Evolutionary conservation across 1,139 yeast species (phyloP).

Genomic region (Protomyces inundatus): DNA sequence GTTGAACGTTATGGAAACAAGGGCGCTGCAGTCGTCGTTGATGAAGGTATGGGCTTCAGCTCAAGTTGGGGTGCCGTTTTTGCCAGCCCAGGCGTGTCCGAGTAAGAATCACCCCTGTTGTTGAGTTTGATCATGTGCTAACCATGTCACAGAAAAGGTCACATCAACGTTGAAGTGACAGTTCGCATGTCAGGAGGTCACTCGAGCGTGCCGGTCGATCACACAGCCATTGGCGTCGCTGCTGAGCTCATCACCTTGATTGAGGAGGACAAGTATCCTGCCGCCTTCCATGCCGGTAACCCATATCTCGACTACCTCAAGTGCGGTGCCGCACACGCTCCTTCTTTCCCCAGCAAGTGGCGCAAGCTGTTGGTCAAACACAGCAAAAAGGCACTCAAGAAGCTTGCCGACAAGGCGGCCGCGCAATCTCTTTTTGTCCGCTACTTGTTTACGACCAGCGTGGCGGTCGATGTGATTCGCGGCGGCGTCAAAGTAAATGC

Average conservation of each 20-base stretch:
- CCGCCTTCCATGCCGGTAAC: slow-evolving; percentile 3
- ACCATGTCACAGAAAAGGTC: slow-evolving; percentile 46
- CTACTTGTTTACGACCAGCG: slow-evolving; percentile 56
- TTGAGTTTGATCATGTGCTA: too few relatives aligned
- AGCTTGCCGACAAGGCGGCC: slow-evolving; percentile 2
- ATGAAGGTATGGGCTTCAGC: slow-evolving; percentile 53
- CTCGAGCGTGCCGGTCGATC: slow-evolving; percentile 66
- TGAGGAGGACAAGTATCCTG: slow-evolving; percentile 14
- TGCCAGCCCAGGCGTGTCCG: slow-evolving; percentile 59
- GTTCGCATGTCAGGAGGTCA: slow-evolving; percentile 65
- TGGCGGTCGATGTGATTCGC: slow-evolving; percentile 60
- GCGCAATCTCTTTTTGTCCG: slow-evolving; percentile 33
- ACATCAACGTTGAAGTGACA: slow-evolving; percentile 47
- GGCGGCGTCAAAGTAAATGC: slow-evolving; percentile 73
- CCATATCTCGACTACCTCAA: slow-evolving; percentile 7
- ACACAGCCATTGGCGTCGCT: slow-evolving; percentile 68
- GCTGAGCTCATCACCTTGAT: slow-evolving; percentile 44
- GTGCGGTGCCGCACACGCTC: slow-evolving; percentile 17
- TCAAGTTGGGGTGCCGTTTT: slow-evolving; percentile 46
- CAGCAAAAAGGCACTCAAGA: not conserved
- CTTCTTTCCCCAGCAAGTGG: slow-evolving; percentile 6
- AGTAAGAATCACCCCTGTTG: slow-evolving; percentile 33
- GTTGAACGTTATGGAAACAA: slow-evolving; percentile 52
- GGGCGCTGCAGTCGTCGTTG: slow-evolving; percentile 54
- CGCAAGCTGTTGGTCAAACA: not conserved